Evolutionary conservation across 1,284 basidiomycete genomes (phyloP).

Genomic region (Grifola frondosa): DNA sequence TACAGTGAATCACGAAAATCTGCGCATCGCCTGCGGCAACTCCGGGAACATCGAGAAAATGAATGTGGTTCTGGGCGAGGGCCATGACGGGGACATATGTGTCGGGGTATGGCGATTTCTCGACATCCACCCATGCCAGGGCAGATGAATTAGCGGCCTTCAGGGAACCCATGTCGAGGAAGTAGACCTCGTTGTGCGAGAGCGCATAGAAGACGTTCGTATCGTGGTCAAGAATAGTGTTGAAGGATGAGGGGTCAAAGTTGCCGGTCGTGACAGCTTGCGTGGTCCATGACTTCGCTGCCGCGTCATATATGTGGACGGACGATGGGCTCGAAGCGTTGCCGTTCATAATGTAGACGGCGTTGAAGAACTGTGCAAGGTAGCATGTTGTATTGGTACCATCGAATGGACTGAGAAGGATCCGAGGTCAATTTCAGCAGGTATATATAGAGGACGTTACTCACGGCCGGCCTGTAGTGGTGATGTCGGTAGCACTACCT

Average conservation of each 20-base stretch:
- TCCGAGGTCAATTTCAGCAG: slow-evolving; percentile 3
- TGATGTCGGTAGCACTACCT: slow-evolving; percentile 64
- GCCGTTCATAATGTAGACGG: slow-evolving; percentile 78
- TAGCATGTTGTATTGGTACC: slow-evolving; percentile 68
- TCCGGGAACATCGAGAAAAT: slow-evolving; percentile 75
- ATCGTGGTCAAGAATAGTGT: slow-evolving; percentile 82
- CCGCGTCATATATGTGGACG: slow-evolving; percentile 69
- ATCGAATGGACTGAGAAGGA: slow-evolving; percentile 58
- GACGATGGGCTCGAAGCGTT: slow-evolving; percentile 64
- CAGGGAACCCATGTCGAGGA: slow-evolving; percentile 64
- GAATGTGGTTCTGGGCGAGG: slow-evolving; percentile 76
- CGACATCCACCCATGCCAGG: slow-evolving; percentile 62
- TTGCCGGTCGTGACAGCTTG: slow-evolving; percentile 50
- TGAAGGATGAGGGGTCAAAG: slow-evolving; percentile 57
- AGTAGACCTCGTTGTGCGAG: slow-evolving; percentile 58
- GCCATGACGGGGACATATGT: slow-evolving; percentile 73
- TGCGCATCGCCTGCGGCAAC: slow-evolving; percentile 64
- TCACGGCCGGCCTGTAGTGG: slow-evolving; percentile 66
- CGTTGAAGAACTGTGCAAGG: slow-evolving; percentile 72
- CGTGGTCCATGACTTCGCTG: slow-evolving; percentile 62
- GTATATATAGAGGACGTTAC: slow-evolving; percentile 28
- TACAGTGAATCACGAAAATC: slow-evolving; percentile 89
- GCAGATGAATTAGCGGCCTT: slow-evolving; percentile 56
- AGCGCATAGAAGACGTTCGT: slow-evolving; percentile 81
- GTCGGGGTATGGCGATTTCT: slow-evolving; percentile 51